These are phyloP conservation scores for Rosellinia necatrix DNA, from an alignment of 2,329 filamentous ascomycete species.

Conservation along the genomic window DNA sequence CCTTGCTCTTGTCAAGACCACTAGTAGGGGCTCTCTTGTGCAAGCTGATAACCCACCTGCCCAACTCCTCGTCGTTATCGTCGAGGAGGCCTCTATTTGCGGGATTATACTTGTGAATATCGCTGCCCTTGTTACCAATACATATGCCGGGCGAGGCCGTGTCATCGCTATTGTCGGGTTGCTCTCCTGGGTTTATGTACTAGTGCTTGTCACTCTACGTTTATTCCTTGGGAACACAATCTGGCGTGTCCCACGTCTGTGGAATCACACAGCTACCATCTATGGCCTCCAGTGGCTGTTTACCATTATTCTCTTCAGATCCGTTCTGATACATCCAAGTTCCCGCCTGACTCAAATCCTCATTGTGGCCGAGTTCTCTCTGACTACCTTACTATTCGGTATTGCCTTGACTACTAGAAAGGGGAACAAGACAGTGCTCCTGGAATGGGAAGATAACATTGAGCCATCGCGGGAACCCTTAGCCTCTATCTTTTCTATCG, in stretches of 20 bases:
- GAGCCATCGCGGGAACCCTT: constrained; percentile 85
- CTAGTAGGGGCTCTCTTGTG: constrained; percentile 66
- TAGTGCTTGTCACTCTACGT: constrained; percentile 73
- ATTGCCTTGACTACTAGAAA: constrained; percentile 83
- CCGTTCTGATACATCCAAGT: constrained; percentile 76
- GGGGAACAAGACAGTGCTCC: constrained; percentile 84
- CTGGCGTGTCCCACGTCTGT: constrained; percentile 74
- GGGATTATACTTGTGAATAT: constrained; percentile 73
- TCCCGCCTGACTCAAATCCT: constrained; percentile 67
- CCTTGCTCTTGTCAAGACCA: constrained; percentile 62
- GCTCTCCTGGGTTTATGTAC: constrained; percentile 78
- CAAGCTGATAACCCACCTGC: constrained; percentile 77
- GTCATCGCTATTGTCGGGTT: constrained; percentile 69
- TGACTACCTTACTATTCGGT: constrained; percentile 74
- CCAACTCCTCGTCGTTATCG: constrained; percentile 68
- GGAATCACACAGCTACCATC: constrained; percentile 89
- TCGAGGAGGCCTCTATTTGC: constrained; percentile 77
- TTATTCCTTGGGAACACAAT: constrained; percentile 68
- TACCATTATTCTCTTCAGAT: constrained; percentile 78
- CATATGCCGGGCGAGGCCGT: constrained; percentile 62
- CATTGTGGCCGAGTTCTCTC: constrained; percentile 72
- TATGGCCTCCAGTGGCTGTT: constrained; percentile 86
- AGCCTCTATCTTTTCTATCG: constrained; percentile 85
- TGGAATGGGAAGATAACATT: constrained; percentile 88
- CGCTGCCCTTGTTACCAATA: constrained; percentile 63